phyloP scores from a whole-genome alignment of 495 filamentous ascomycete genomes.

The Talaromyces nanjingensis region DNA sequence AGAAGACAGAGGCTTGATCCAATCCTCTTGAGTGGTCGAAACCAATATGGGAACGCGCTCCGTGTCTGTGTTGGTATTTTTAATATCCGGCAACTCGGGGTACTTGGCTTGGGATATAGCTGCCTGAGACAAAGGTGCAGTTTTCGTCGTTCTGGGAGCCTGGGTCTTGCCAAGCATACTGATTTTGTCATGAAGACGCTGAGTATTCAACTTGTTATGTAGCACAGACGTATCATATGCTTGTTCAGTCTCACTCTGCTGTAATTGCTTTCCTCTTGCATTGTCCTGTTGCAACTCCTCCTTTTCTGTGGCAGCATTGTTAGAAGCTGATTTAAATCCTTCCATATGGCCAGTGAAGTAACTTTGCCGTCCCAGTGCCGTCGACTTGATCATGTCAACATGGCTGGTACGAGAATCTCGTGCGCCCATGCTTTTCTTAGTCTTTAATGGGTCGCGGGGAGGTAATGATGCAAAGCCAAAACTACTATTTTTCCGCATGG shows the following conservation, averaged over 20 bases:
- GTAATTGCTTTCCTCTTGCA: constrained; percentile 39
- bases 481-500: constrained; percentile 76
- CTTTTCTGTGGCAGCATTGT: constrained; percentile 15
- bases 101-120: constrained; percentile 38
- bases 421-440: constrained; percentile 72
- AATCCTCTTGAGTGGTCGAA: constrained; percentile 43
- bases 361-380: constrained; percentile 34
- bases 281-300: constrained; percentile 26
- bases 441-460: constrained; percentile 72
- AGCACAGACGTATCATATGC: constrained; percentile 38
- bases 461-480: constrained; percentile 88
- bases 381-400: constrained; percentile 55
- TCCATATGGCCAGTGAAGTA: constrained; percentile 51
- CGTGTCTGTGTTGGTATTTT: constrained; percentile 21
- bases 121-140: constrained; percentile 42
- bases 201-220: constrained; percentile 86
- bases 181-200: constrained; percentile 85
- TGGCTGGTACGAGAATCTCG: constrained; percentile 74
- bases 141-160: constrained; percentile 62
- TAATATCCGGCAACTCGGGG: constrained; percentile 45
- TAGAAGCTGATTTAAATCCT: constrained; percentile 26
- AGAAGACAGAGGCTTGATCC: constrained; percentile 62
- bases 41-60: constrained; percentile 21
- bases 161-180: constrained; percentile 84
- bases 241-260: constrained; percentile 25